Percentiles rank a stretch among this genome's conserved stretches.
Evolutionary conservation across 805 yeast species (phyloP).

Genomic region (Scheffersomyces coipomensis): DNA sequence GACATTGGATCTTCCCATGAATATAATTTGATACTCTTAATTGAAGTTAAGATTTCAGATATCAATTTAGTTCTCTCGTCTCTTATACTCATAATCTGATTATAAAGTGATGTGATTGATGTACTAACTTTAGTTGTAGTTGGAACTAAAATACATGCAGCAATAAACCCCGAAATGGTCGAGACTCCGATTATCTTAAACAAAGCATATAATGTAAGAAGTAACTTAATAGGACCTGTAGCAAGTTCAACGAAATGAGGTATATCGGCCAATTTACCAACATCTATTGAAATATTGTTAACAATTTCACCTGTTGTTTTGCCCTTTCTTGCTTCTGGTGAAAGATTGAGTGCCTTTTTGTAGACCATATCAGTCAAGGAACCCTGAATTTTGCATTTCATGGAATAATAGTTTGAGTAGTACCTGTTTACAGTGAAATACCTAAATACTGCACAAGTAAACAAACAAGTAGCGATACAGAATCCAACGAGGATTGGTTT

Average conservation of each 20-base stretch:
- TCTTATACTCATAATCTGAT: conserved; percentile 31
- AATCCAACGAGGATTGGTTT: conserved; percentile 25
- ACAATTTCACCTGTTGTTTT: conserved; percentile 32
- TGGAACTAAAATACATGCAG: conserved; percentile 32
- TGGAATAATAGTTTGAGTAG: conserved; percentile 9
- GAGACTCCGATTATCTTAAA: conserved; percentile 32
- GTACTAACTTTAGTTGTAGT: conserved; percentile 36
- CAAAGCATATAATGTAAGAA: conserved; percentile 25
- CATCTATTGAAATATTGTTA: conserved; percentile 29
- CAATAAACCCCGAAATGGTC: conserved; percentile 30
- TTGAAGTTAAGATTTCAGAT: conserved; percentile 34
- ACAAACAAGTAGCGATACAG: conserved; percentile 20
- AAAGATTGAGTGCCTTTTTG: conserved; percentile 23
- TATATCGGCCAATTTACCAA: conserved; percentile 21
- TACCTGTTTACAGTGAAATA: conserved; percentile 19
- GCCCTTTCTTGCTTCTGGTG: conserved; percentile 26
- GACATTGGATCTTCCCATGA: conserved; percentile 42
- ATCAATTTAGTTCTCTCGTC: conserved; percentile 35
- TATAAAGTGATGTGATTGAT: conserved; percentile 43
- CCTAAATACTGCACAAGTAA: conserved; percentile 19
- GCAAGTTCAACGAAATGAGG: conserved; percentile 39
- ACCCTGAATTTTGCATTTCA: conserved; percentile 14
- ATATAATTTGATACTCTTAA: conserved; percentile 38
- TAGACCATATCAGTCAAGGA: conserved; percentile 23
- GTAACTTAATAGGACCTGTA: conserved; percentile 20